Evolutionary conservation across 2,329 filamentous ascomycete genomes (phyloP).

Genomic region (Herpotrichia juniperi): DNA sequence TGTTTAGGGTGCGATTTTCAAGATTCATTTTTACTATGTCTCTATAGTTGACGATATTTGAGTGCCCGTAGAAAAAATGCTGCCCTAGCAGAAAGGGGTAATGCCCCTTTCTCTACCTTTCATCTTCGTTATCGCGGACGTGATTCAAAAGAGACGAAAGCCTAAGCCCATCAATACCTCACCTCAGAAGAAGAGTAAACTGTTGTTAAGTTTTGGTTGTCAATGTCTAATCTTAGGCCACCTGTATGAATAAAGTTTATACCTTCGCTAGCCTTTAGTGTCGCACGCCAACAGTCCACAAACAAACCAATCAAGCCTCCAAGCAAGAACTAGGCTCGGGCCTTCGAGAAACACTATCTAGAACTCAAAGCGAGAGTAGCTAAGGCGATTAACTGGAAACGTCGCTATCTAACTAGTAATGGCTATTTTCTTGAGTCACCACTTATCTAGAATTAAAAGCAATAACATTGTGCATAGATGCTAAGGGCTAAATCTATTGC

Average conservation of each 20-base stretch:
- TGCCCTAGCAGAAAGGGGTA: not conserved
- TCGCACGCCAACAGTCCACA: slow-evolving; percentile 11
- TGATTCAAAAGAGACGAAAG: slow-evolving; percentile 30
- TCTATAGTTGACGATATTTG: too few relatives aligned
- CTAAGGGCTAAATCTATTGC: too few relatives aligned
- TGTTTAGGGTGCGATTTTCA: too few relatives aligned
- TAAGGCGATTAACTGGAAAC: not conserved
- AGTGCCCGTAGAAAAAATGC: slow-evolving; percentile 1
- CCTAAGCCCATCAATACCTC: slow-evolving; percentile 35
- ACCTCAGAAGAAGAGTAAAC: slow-evolving; percentile 33
- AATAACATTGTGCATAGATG: too few relatives aligned
- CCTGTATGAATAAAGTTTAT: slow-evolving; percentile 22
- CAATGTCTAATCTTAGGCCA: slow-evolving; percentile 11
- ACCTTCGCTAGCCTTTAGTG: slow-evolving; percentile 15
- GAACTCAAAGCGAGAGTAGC: not conserved
- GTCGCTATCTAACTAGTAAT: not conserved
- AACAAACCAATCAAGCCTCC: slow-evolving; percentile 1
- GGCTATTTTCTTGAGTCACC: too few relatives aligned
- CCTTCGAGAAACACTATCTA: not conserved
- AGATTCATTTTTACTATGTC: too few relatives aligned
- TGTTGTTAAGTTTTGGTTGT: slow-evolving; percentile 17
- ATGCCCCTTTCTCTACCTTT: slow-evolving; percentile 25
- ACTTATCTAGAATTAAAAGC: too few relatives aligned
- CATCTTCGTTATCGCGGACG: slow-evolving; percentile 15
- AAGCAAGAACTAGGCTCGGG: not conserved